Evolutionary conservation across 2,329 filamentous ascomycete genomes (phyloP).

Genomic region (Cercospora janseana): DNA sequence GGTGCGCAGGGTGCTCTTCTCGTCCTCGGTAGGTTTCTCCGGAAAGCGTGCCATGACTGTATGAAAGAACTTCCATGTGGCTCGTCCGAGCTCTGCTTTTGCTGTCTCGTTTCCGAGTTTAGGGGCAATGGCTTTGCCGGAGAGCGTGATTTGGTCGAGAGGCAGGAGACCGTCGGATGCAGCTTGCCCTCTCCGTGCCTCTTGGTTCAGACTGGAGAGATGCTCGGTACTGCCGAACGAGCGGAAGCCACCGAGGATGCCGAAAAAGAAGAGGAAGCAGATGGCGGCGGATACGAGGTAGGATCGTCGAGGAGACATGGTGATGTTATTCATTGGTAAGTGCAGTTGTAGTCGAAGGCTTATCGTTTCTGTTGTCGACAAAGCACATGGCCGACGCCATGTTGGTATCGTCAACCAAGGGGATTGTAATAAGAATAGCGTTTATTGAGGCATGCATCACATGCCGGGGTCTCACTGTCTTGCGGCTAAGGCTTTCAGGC

Average conservation of each 20-base stretch:
- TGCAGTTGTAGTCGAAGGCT: not conserved
- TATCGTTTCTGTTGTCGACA: too few relatives aligned
- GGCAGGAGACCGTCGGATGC: slow-evolving; percentile 4
- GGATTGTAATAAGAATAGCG: too few relatives aligned
- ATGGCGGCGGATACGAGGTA: slow-evolving; percentile 14
- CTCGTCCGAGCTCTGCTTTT: slow-evolving; percentile 66
- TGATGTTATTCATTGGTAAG: not conserved
- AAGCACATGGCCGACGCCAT: too few relatives aligned
- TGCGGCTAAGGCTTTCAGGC: not conserved
- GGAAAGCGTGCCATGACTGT: slow-evolving; percentile 66
- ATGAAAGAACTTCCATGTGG: slow-evolving; percentile 65
- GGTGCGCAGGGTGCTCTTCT: slow-evolving; percentile 57
- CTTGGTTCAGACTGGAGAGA: too few relatives aligned
- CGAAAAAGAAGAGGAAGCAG: slow-evolving; percentile 46
- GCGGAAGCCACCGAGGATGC: slow-evolving; percentile 32
- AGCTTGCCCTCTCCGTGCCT: not conserved
- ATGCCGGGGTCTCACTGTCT: not conserved
- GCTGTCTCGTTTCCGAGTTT: slow-evolving; percentile 79
- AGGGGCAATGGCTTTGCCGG: slow-evolving; percentile 65
- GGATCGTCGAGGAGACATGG: slow-evolving; percentile 13
- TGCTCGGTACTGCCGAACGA: too few relatives aligned
- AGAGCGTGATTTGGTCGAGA: slow-evolving; percentile 15
- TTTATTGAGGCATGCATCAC: not conserved
- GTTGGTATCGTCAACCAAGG: too few relatives aligned
- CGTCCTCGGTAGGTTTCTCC: slow-evolving; percentile 60